Evolutionary conservation across 805 yeast genomes (phyloP), one percentile per base, ranked within the genome.

Genomic region (Wickerhamiella siamensis): DNA sequence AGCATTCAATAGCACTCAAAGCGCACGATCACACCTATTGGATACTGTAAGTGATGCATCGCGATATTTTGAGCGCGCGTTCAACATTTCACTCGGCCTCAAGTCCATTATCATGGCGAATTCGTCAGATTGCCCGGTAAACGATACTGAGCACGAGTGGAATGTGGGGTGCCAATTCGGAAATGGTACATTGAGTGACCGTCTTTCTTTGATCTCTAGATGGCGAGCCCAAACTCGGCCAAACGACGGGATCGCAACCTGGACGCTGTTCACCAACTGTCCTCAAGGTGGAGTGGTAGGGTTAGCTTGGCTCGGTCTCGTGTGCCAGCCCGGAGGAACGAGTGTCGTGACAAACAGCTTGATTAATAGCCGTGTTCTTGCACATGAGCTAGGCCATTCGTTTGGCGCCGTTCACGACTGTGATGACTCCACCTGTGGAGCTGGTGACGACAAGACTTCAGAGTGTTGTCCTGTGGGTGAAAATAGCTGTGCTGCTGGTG

Each of bases 321-420:
- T 55, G 2, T 62, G 66, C 47, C 44, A 42, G 12, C 36, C 46
- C 14, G 52, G 58, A 14, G 65, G 62, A 14, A 48, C 59, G 5
- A 60, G 56, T 33, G 63, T 62, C n/a, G 49, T 63, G 2, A 49
- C 58, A 14, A 54, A 55, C 31, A 55, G 62, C 0, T 26, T 49
- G 9, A 47, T 52, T 2, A 65, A 62, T 42, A 59, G 63, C 58
- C 47, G 52, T 14, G 63, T 62, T 10, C 43, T 58, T 12, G 66
- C 67, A 1, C 67, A 63, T 43, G 67, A 63, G 39, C 39, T 59
- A 8, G 67, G 66, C 17, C 67, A 63, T 36, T 51, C 58, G 2
- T 63, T 62, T 44, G 67, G 67, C 6, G 66, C 66, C 5, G 64
- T 61, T 15, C 67, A 63, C 43, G 67, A 63, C 43, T 63, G 67